Conservation (phyloP, 306 rosid species). For the Parietaria judaica region DNA sequence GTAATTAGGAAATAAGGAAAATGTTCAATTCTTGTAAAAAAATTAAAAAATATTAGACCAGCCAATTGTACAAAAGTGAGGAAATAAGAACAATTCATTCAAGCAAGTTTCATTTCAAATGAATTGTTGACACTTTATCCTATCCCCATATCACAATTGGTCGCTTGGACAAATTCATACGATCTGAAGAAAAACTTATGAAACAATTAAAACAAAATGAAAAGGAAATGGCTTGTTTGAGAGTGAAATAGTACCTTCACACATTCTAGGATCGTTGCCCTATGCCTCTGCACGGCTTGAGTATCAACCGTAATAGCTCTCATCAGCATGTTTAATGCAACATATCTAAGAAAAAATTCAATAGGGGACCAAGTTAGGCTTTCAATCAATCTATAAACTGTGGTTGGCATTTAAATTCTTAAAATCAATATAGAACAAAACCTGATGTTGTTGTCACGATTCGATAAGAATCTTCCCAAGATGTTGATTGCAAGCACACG, state of each 20-base stretch:
- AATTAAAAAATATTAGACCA: neutral
- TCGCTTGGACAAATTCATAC: neutral
- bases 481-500: slow-evolving; percentile 97
- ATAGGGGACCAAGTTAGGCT: slow-evolving; percentile 1
- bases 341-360: slow-evolving; percentile 69
- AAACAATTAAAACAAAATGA: no score
- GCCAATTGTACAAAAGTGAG: neutral
- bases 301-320: slow-evolving; percentile 87
- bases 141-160: neutral
- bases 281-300: slow-evolving; percentile 99
- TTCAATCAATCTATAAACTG: slow-evolving; percentile 1
- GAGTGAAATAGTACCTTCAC: slow-evolving; percentile 58
- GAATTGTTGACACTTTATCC: neutral
- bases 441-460: slow-evolving; percentile 98
- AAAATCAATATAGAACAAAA: slow-evolving; percentile 21
- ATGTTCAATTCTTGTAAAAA: neutral
- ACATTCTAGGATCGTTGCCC: slow-evolving; percentile 91
- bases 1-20: neutral
- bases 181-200: neutral
- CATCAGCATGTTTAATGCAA: slow-evolving; percentile 95
- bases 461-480: slow-evolving; percentile 94
- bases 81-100: slow-evolving; percentile 2
- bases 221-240: neutral
- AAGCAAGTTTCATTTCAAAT: neutral
- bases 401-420: neutral